Evolutionary conservation across 148 eudicot genomes (phyloP).

Genomic region (Persicaria tinctoria): DNA sequence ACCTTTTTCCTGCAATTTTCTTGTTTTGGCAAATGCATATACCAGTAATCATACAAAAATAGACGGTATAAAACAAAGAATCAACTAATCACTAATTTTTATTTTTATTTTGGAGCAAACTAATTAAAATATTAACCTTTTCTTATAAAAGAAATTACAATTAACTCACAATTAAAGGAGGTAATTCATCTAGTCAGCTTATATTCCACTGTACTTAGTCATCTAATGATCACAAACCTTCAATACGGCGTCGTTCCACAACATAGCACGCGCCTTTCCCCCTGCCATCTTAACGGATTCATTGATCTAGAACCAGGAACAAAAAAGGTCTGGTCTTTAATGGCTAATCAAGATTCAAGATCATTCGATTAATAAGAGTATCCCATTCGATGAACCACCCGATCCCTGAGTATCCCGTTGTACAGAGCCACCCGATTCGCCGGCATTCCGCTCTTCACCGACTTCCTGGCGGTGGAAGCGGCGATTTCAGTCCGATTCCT

Average conservation of each 20-base stretch:
- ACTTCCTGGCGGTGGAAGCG: not conserved
- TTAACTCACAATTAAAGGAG: too few relatives aligned
- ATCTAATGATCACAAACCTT: too few relatives aligned
- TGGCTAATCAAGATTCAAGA: too few relatives aligned
- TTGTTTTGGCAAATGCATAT: not conserved
- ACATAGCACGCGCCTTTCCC: not conserved
- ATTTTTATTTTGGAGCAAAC: too few relatives aligned
- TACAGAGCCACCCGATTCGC: constrained; percentile 66
- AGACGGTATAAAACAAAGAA: not conserved
- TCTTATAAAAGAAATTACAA: too few relatives aligned
- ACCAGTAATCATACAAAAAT: not conserved
- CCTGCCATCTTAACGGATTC: too few relatives aligned
- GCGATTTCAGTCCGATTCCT: constrained; percentile 16
- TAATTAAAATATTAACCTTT: too few relatives aligned
- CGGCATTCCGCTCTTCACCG: constrained; percentile 33
- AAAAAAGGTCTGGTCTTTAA: not conserved
- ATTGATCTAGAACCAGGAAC: not conserved
- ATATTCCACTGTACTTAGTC: too few relatives aligned
- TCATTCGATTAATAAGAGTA: constrained; percentile 28
- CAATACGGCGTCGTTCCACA: not conserved
- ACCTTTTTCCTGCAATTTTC: not conserved
- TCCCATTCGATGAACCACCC: constrained; percentile 43
- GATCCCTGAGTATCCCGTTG: constrained; percentile 64
- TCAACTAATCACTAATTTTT: too few relatives aligned
- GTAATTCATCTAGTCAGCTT: too few relatives aligned